Evolutionary conservation across 192 early-diverging fungal genomes (phyloP), one percentile per base, ranked within the genome.

Genomic region (Entomortierella chlamydospora): DNA sequence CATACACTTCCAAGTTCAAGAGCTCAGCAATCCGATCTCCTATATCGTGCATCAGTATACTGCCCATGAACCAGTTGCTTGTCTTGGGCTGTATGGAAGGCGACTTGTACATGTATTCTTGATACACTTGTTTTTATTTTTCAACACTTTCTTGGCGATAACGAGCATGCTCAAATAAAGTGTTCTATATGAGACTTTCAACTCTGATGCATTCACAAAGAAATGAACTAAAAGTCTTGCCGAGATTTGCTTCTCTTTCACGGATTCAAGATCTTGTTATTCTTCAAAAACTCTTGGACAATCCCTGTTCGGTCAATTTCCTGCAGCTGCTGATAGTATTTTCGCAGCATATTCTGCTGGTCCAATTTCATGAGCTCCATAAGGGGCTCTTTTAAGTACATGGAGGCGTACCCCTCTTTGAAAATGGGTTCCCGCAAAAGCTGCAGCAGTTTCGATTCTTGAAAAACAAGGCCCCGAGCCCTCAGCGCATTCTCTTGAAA

Each of bases 1-100:
- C 86, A 13, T 89, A 89, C 50, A 85, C 86, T 31, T 87, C 86
- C 0, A 87, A 86, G 73, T 89, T 89, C 82, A 87, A 86, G 63
- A 68, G 83, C 9, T 85, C 86, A 0, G 85, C 84, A 9, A 83
- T 89, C 17, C 85, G 84, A 33, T 87, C 88, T 10, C 78, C 83
- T 41, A 83, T 90, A 25, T 87, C 85, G 10, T 83, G 76, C 25
- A 84, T 88, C 41, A 77, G 78, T 12, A 84, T 87, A 28, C 50
- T 90, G 26, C 85, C 86, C 13, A 82, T 85, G 37, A 87, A 90
- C 73, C 88, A 90, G 70, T 55, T 90, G 13, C 59, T 90, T 26
- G 50, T 90, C 6, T 73, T 90, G 45, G 88, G 88, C 45, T 90
- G 86, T 43, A 64, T 68, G 33, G 88, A 90, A 55, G 88, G 88